These are phyloP conservation scores for Pontederia crassipes DNA, from an alignment of 176 grass and related monocot species.

Conservation along the genomic window DNA sequence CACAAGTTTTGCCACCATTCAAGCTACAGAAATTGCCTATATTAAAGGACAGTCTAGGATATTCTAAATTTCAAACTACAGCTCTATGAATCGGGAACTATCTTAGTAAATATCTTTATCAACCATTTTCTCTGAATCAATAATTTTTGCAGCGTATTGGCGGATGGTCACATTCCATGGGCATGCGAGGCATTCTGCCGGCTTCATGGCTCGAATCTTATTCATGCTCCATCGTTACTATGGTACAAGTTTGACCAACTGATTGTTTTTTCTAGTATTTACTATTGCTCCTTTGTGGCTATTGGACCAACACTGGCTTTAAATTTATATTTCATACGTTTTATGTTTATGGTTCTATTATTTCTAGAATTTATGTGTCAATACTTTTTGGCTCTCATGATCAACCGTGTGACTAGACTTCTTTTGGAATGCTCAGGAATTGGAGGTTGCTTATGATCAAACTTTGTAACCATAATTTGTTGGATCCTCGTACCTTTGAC, in stretches of 20 bases:
- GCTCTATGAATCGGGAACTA: too few species aligned
- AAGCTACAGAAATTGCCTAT: too few species aligned
- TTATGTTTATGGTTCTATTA: neutral
- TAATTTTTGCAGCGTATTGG: conserved; percentile 40
- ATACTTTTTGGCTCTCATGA: neutral
- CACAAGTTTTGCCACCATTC: too few species aligned
- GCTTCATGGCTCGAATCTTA: conserved; percentile 49
- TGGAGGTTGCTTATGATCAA: conserved; percentile 82
- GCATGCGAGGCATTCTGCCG: conserved; percentile 61
- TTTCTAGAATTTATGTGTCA: neutral
- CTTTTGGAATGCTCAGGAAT: conserved; percentile 32
- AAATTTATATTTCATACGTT: conserved; percentile 6
- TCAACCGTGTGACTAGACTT: neutral
- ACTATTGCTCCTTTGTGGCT: too few species aligned
- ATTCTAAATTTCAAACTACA: too few species aligned
- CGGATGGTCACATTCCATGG: conserved; percentile 66
- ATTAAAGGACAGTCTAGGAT: too few species aligned
- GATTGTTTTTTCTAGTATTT: too few species aligned
- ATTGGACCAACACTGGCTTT: neutral
- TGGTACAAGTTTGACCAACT: conserved; percentile 19
- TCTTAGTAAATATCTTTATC: too few species aligned
- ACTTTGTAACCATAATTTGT: conserved; percentile 90
- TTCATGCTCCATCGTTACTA: conserved; percentile 31
- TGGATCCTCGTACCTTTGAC: conserved; percentile 56
- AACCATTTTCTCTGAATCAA: too few species aligned